Evolutionary conservation across 768 basidiomycete species (phyloP).

Genomic region (Pilatotrama ljubarskyi): DNA sequence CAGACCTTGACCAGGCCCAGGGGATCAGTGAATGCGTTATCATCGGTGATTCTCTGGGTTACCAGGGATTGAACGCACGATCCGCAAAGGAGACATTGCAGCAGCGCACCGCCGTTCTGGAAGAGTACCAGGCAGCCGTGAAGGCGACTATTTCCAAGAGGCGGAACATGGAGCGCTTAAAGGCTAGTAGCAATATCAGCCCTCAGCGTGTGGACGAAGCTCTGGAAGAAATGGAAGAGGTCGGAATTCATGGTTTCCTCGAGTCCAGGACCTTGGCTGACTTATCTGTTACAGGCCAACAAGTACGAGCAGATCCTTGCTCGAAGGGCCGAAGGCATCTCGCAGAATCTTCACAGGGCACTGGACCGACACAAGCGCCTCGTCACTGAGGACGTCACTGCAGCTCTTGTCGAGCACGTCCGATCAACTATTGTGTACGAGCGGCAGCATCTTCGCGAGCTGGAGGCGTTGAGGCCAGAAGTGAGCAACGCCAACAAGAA

Average conservation of each 20-base stretch:
- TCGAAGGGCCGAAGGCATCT: constrained; percentile 88
- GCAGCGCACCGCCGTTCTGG: constrained; percentile 87
- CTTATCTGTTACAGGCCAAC: constrained; percentile 60
- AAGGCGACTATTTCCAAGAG: constrained; percentile 93
- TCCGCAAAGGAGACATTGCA: constrained; percentile 93
- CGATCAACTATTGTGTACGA: constrained; percentile 92
- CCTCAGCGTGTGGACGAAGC: constrained; percentile 89
- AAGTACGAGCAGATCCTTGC: constrained; percentile 86
- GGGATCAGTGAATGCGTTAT: constrained; percentile 94
- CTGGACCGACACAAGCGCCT: constrained; percentile 81
- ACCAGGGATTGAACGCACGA: constrained; percentile 95
- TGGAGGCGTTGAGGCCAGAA: constrained; percentile 82
- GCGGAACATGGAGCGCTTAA: constrained; percentile 85
- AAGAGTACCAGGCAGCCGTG: constrained; percentile 92
- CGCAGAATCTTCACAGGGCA: constrained; percentile 87
- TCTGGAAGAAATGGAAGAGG: constrained; percentile 91
- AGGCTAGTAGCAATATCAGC: constrained; percentile 82
- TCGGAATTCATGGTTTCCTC: constrained; percentile 31
- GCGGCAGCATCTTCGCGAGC: constrained; percentile 80
- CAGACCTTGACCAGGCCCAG: constrained; percentile 88
- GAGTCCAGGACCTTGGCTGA: constrained; percentile 12
- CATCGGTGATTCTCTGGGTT: constrained; percentile 92
- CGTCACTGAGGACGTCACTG: constrained; percentile 89
- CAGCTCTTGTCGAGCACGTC: constrained; percentile 90
- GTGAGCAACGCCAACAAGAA: constrained; percentile 68